Percentiles rank a stretch among this genome's conserved stretches.
phyloP scores from a whole-genome alignment of 768 basidiomycete species.

The Naematelia encephala region DNA sequence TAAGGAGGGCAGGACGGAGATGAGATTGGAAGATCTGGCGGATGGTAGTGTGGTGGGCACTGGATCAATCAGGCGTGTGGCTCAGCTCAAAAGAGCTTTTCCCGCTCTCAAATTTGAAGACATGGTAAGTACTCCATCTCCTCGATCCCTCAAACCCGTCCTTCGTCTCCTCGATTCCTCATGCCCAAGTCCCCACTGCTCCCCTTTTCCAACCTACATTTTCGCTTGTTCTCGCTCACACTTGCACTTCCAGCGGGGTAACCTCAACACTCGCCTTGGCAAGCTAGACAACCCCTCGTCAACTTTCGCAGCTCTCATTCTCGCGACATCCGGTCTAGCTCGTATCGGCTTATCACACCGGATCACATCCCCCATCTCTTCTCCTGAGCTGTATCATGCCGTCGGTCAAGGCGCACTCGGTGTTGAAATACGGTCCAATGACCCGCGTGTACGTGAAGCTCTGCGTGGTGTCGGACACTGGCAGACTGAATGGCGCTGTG shows the following conservation, averaged over 20 bases:
- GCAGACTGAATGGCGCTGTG: slow-evolving; percentile 70
- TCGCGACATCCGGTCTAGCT: slow-evolving; percentile 87
- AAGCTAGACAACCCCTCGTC: slow-evolving; percentile 83
- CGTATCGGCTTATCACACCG: slow-evolving; percentile 66
- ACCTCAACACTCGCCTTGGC: slow-evolving; percentile 80
- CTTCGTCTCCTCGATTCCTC: too few relatives aligned
- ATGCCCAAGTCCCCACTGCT: too few relatives aligned
- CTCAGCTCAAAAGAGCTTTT: slow-evolving; percentile 76
- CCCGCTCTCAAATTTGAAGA: slow-evolving; percentile 77
- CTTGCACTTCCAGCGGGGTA: slow-evolving; percentile 63
- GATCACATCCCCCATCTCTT: slow-evolving; percentile 66
- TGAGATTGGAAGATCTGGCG: slow-evolving; percentile 74
- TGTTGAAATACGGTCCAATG: slow-evolving; percentile 70
- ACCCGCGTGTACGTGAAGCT: slow-evolving; percentile 61
- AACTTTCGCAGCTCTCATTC: slow-evolving; percentile 80
- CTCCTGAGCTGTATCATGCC: slow-evolving; percentile 72
- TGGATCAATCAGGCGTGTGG: slow-evolving; percentile 85
- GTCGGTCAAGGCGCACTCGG: slow-evolving; percentile 93
- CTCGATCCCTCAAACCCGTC: too few relatives aligned
- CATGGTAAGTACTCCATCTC: slow-evolving; percentile 69
- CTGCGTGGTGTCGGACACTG: slow-evolving; percentile 70
- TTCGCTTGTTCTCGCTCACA: neutral
- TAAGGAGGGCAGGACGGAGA: slow-evolving; percentile 68
- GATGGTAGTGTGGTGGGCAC: slow-evolving; percentile 90
- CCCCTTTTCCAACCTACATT: too few relatives aligned